Conservation (phyloP, 371 early-diverging fungal species). For the Mortierella sp. region DNA sequence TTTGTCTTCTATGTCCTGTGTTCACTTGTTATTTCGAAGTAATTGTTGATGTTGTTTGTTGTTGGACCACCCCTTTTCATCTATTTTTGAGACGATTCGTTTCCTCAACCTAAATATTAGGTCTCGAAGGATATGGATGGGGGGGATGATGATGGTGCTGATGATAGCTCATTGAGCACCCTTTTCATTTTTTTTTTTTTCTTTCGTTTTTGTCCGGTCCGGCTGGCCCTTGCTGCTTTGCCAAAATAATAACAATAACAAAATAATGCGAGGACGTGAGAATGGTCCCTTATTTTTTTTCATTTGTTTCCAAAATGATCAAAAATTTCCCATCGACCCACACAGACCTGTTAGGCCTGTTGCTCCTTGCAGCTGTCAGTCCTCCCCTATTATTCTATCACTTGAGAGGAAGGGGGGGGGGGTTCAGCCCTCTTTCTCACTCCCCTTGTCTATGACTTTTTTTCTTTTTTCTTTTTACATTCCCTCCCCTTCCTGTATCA, state of each 20-base stretch:
- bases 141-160: not conserved
- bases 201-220: not conserved
- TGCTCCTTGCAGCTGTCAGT: not conserved
- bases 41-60: not conserved
- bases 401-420: too few species aligned
- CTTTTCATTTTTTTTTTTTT: not conserved
- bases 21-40: not conserved
- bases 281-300: constrained; percentile 6
- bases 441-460: not conserved
- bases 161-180: not conserved
- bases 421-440: not conserved
- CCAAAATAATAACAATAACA: not conserved
- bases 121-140: constrained; percentile 4
- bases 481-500: constrained; percentile 2
- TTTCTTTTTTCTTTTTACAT: not conserved
- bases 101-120: not conserved
- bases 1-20: not conserved
- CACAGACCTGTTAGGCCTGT: not conserved
- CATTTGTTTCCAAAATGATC: constrained; percentile 7
- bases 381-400: not conserved
- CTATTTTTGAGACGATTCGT: constrained; percentile 4
- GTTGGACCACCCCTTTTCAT: constrained; percentile 1
- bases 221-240: not conserved
- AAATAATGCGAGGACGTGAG: not conserved
- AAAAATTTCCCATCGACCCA: constrained; percentile 13